phyloP scores from a whole-genome alignment of 2,329 filamentous ascomycete genomes.

The Ramularia endophylla region DNA sequence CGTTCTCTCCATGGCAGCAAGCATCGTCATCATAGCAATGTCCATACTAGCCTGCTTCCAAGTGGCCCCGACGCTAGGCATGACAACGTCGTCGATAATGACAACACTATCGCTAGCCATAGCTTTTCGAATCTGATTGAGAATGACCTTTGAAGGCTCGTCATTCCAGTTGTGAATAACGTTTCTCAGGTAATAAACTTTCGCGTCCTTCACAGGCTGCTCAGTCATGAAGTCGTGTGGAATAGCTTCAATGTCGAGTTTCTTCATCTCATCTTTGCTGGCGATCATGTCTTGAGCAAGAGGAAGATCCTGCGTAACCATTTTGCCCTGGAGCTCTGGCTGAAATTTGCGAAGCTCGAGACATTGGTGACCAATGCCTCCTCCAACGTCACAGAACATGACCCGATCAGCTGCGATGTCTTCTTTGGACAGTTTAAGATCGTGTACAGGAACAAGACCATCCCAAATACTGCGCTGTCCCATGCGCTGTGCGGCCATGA shows the following conservation, averaged over 20 bases:
- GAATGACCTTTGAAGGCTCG: constrained; percentile 6
- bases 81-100: constrained; percentile 9
- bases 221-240: constrained; percentile 5
- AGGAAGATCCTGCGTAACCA: constrained; percentile 6
- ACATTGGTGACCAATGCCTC: constrained; percentile 5
- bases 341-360: constrained; percentile 5
- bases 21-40: constrained; percentile 14
- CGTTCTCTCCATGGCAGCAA: constrained; percentile 8
- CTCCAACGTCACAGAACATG: constrained; percentile 8
- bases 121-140: constrained; percentile 5
- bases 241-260: constrained; percentile 6
- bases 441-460: constrained; percentile 4
- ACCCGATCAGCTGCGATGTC: constrained; percentile 4
- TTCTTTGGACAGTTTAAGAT: constrained; percentile 2
- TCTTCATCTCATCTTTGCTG: constrained; percentile 4
- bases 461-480: constrained; percentile 11
- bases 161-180: constrained; percentile 10
- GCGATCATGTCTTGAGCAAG: constrained; percentile 3
- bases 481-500: constrained; percentile 14
- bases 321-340: constrained; percentile 5
- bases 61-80: constrained; percentile 7
- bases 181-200: constrained; percentile 1
- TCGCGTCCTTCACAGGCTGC: constrained; percentile 2
- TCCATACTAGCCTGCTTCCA: constrained; percentile 14
- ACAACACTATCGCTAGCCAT: constrained; percentile 10